Base-by-base conservation (phyloP, 768 basidiomycete species). In the Phanerochaete carnosa region DNA sequence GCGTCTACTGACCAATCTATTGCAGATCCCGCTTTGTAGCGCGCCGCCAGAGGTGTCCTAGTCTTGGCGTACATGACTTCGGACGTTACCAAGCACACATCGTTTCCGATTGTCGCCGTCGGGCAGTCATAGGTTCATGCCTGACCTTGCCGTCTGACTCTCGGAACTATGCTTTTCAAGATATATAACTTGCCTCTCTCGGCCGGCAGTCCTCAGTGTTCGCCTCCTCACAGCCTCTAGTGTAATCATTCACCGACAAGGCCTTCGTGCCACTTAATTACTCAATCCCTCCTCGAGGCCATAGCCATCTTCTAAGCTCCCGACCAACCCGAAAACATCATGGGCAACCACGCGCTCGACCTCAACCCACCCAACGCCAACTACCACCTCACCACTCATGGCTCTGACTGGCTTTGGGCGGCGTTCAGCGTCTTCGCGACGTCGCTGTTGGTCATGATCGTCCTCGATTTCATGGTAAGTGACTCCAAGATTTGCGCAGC, bases 331-430 rank as follows among this genome's bases (percentile, higher is more conserved):
- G 39, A 43, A 7, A 8, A 9, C 54, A 43, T 7, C 33, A 74
- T 75, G 74, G 63, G 55, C 54, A 75, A 76, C 62, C 55, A 64
- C 19, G 76, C 76, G 0, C 69, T 77, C 33, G 11, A 65, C 1
- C 32, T 29, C 46, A 79, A 79, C 64, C 78, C 77, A 0, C 73
- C 76, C 7, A 72, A 59, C 7, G 76, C 76, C n/a, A 66, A 71
- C 23, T 61, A 59, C 58, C 75, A 80, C 68, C 77, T 84, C 68
- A 77, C 77, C 53, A 72, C 66, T 12, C 65, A 69, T 61, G 82
- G 77, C 1, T 81, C 82, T 0, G 75, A 82, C 69, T 84, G 79
- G 79, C 68, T 80, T 12, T 86, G 82, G 82, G 76, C 82, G 0
- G 81, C 80, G 19, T 83, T 83, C 62, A 75, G 80, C 15, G 43